phyloP scores from a whole-genome alignment of 139 green algal species.

The Pleodorina starrii region DNA sequence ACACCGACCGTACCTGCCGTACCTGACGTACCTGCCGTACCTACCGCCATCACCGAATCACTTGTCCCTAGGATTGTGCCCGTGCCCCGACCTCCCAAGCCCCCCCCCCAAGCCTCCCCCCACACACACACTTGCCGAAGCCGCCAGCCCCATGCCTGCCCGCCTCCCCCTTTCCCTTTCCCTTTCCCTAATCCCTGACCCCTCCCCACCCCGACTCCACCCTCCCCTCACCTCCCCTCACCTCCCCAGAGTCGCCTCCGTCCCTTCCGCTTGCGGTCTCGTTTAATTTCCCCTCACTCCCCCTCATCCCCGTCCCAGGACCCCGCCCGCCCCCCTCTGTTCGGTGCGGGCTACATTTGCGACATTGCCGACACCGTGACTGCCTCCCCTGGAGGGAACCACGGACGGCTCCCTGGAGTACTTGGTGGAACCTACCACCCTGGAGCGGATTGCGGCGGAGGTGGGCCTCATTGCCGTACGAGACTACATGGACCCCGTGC shows the following conservation, averaged over 20 bases:
- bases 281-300: background rate
- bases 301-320: background rate
- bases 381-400: conserved; percentile 52
- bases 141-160: too few species aligned
- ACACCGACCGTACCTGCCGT: too few species aligned
- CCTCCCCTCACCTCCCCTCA: background rate
- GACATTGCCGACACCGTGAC: conserved; percentile 89
- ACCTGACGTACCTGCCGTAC: too few species aligned
- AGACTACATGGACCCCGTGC: conserved; percentile 29
- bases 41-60: too few species aligned
- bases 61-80: too few species aligned
- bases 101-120: too few species aligned
- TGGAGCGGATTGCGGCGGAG: conserved; percentile 9
- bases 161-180: too few species aligned
- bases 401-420: conserved; percentile 42
- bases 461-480: background rate
- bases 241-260: background rate
- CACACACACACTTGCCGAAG: too few species aligned
- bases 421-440: conserved; percentile 41
- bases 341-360: conserved; percentile 82
- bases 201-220: background rate
- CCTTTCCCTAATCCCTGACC: background rate
- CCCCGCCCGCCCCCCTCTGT: conserved; percentile 32
- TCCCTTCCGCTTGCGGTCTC: background rate
- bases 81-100: too few species aligned